phyloP scores from a whole-genome alignment of 768 basidiomycete genomes.

The Floccularia luteovirens region DNA sequence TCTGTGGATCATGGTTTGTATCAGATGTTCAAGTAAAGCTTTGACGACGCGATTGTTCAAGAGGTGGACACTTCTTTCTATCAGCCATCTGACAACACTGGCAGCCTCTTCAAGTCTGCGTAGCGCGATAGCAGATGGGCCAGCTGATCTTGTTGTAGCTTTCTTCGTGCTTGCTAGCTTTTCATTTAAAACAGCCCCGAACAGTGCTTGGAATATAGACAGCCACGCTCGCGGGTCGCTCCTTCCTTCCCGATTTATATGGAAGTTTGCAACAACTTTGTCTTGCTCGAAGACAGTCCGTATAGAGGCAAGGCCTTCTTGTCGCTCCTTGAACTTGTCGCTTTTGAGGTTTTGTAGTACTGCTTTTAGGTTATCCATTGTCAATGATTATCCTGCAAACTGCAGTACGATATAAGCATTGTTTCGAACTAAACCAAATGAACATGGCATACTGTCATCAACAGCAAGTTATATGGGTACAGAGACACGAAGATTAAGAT shows the following conservation, averaged over 20 bases:
- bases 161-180: constrained; percentile 37
- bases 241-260: constrained; percentile 26
- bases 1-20: constrained; percentile 46
- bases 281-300: constrained; percentile 43
- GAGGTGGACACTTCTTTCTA: constrained; percentile 49
- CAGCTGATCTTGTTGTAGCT: constrained; percentile 27
- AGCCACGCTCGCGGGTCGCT: constrained; percentile 43
- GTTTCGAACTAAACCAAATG: too few species aligned
- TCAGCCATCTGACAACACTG: constrained; percentile 63
- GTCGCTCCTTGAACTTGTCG: constrained; percentile 63
- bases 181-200: constrained; percentile 58
- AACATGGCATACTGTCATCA: too few species aligned
- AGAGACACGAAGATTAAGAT: too few species aligned
- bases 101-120: constrained; percentile 64
- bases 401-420: too few species aligned
- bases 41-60: constrained; percentile 50
- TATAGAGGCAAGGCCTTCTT: constrained; percentile 50
- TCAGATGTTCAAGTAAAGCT: constrained; percentile 57
- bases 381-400: too few species aligned
- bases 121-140: constrained; percentile 35
- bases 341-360: constrained; percentile 47
- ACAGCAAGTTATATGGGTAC: too few species aligned
- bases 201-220: constrained; percentile 65
- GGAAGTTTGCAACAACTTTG: constrained; percentile 35
- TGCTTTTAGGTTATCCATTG: constrained; percentile 29